Base-by-base conservation (phyloP, 2,329 filamentous ascomycete genomes). In the Tolypocladium amazonense region DNA sequence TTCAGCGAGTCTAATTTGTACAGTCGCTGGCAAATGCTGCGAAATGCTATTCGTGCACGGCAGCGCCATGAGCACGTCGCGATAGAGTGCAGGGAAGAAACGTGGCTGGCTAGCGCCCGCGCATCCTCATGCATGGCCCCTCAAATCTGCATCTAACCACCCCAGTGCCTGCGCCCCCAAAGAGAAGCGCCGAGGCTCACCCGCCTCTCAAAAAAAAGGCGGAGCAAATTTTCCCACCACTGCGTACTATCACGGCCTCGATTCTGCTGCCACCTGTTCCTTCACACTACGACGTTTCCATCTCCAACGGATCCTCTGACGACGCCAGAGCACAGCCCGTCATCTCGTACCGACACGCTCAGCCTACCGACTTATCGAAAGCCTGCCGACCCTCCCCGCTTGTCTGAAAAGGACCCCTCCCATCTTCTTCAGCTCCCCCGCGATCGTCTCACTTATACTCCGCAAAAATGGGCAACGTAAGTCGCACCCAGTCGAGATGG, bases 401-500 rank as follows among this genome's bases (percentile, higher is more conserved):
- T 27, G 8, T n/a, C 27, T 8, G 18, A 20, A 11, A 11, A 4
- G 20, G 27, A 53, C 8, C 50, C 50, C 50, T 35, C 20, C 14
- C 27, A 23, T 25, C 43, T 50, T 18, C 18, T 52, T 30, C 27
- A 33, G 30, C 27, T 52, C 27, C 47, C 27, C 7, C 47, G 18
- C 18, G 18, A 43, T 33, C 47, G 27, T 12, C 30, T 33, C 30
- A 54, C 20, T 15, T 23, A 54, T 37, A 54, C 47, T 45, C 39
- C 57, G 53, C 39, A 11, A 64, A 57, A 56, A 73, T 73, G 72
- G 72, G 72, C 64, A 73, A 73, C 71, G 72, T 73, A 69, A 59
- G 70, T 59, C 23, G 25, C 35, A n/a, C 55, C 43, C 25, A 20
- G 15, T n/a, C 20, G 47, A 52, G n/a, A 52, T 25, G 50, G 20